Evolutionary conservation across 176 grass and related monocot species (phyloP), one percentile per base, ranked within the genome.

Genomic region (Cocos nucifera): DNA sequence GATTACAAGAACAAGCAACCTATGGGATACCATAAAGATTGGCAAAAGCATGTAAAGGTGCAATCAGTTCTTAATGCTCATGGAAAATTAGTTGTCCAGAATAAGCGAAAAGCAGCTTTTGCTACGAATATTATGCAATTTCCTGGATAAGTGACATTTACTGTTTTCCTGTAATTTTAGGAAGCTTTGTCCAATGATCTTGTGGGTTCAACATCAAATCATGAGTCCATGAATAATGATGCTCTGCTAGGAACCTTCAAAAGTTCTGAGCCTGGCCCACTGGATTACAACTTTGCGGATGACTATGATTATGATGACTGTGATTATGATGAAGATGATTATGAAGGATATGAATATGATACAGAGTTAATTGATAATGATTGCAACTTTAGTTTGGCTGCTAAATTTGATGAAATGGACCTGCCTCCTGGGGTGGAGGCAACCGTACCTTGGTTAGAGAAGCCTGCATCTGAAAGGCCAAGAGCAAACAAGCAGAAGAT

Each of bases 1-100:
- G 67, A 72, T 75, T 69, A 76, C 27, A 86, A 82, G 63, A 76
- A 84, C 59, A 90, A 89, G 56, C 74, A 83, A 69, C 77, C 58
- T 62, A 17, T 65, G 71, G 51, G 53, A 65, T 70, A 69, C 74
- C 63, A 78, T 78, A 72, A 62, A 17, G 29, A 77, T 57, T 89
- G 57, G 69, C 22, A 21, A 62, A 73, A 65, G 19, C 77, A 78
- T 53, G 24, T 69, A 68, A 80, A 76, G 78, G 90, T 89, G 54
- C 7, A 4, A 55, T 23, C 35, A 23, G 17, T 28, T 55, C 27
- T 30, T 53, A 17, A 28, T 60, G n/a, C 8, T 30, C 73, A 57
- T n/a, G 12, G 57, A 19, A 66, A 68, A 51, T 32, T 49, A 55
- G 18, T 4, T 63, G 20, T 56, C 21, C 32, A 62, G 70, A 53